Percentiles rank a stretch among this genome's conserved stretches.
Evolutionary conservation across 345 rosid genomes (phyloP).

Genomic region (Citrus glauca): DNA sequence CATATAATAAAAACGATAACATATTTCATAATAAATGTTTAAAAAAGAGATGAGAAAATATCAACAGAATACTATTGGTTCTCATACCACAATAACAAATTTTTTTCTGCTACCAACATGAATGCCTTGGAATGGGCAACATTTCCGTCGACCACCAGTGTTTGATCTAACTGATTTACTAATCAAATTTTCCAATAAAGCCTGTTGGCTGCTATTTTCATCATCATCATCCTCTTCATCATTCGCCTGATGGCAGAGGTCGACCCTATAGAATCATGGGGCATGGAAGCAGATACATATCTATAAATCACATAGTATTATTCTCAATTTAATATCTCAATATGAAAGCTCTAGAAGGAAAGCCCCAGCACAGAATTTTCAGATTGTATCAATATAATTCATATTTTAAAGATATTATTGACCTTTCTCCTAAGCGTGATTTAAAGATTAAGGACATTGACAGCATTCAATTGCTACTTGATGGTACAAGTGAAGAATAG

Average conservation of each 20-base stretch:
- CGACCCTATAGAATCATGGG: constrained; percentile 58
- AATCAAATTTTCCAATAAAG: constrained; percentile 39
- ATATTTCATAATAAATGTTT: neutral
- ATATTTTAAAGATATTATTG: neutral
- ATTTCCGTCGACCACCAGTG: constrained; percentile 29
- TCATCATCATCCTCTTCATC: constrained; percentile 49
- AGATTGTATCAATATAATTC: constrained; percentile 9
- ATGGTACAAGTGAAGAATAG: constrained; percentile 2
- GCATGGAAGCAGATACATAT: constrained; percentile 26
- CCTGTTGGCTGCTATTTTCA: constrained; percentile 35
- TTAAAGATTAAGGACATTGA: neutral
- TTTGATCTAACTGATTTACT: constrained; percentile 32
- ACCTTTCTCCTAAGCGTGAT: neutral
- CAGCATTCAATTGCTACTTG: neutral
- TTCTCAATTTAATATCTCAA: constrained; percentile 7
- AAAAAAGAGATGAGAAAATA: neutral
- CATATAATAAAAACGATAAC: neutral
- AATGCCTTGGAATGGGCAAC: constrained; percentile 45
- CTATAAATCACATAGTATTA: constrained; percentile 16
- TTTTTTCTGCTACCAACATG: constrained; percentile 59
- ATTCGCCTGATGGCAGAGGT: constrained; percentile 73
- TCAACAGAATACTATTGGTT: neutral
- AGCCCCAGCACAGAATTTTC: neutral
- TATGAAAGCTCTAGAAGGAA: neutral
- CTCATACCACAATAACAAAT: constrained; percentile 48